phyloP scores from a whole-genome alignment of 495 filamentous ascomycete species.

The Penicillium bialowiezense region DNA sequence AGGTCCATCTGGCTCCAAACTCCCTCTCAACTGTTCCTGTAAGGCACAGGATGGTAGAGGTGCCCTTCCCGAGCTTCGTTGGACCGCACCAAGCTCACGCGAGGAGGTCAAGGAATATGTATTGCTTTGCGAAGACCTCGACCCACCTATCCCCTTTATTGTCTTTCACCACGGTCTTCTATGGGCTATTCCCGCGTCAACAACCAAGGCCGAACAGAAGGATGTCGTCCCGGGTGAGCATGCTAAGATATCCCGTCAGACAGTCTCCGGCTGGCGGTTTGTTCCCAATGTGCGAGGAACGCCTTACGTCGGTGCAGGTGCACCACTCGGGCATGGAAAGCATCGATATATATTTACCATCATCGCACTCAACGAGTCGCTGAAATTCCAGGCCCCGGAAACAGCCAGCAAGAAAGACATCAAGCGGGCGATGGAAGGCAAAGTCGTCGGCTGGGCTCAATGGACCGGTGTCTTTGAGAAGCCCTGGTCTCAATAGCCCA shows the following conservation, averaged over 20 bases:
- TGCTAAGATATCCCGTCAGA: slow-evolving; percentile 11
- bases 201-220: slow-evolving; percentile 22
- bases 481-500: slow-evolving; percentile 21
- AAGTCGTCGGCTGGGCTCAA: slow-evolving; percentile 49
- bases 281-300: slow-evolving; percentile 28
- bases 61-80: slow-evolving; percentile 40
- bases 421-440: slow-evolving; percentile 40
- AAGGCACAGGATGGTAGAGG: slow-evolving; percentile 32
- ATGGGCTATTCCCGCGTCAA: slow-evolving; percentile 37
- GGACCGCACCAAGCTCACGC: slow-evolving; percentile 24
- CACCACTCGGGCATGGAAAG: slow-evolving; percentile 44
- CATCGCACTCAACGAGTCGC: slow-evolving; percentile 40
- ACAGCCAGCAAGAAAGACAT: slow-evolving; percentile 42
- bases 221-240: slow-evolving; percentile 31
- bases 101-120: slow-evolving; percentile 44
- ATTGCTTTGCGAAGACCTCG: slow-evolving; percentile 50
- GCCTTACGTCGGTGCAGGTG: slow-evolving; percentile 38
- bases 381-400: slow-evolving; percentile 28
- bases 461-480: slow-evolving; percentile 50
- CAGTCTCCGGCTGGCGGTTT: slow-evolving; percentile 41
- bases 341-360: slow-evolving; percentile 53
- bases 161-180: slow-evolving; percentile 48
- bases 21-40: slow-evolving; percentile 37
- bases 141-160: slow-evolving; percentile 42
- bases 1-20: slow-evolving; percentile 32